A percentile compares a stretch with the other conserved stretches of the same genome.
Evolutionary conservation across 2,329 filamentous ascomycete species (phyloP).

Genomic region (Fusarium caatingaense): DNA sequence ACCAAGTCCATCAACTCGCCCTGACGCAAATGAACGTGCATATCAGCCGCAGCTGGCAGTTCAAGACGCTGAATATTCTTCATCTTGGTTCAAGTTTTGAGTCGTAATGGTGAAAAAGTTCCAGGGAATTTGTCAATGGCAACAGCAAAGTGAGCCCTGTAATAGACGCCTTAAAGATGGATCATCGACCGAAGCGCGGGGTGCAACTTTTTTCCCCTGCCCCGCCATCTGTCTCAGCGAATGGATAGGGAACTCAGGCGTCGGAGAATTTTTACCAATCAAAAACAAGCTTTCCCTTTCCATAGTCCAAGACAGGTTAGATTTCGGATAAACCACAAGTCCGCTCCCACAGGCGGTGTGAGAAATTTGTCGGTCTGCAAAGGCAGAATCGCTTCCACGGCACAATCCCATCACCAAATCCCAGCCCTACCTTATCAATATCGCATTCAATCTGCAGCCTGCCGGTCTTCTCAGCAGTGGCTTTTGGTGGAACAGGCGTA

Average conservation of each 20-base stretch:
- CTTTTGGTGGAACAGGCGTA: conserved; percentile 33
- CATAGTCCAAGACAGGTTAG: neutral
- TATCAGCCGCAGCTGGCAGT: conserved; percentile 73
- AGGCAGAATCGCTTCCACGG: conserved; percentile 53
- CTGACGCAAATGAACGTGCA: conserved; percentile 78
- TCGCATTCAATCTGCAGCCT: conserved; percentile 13
- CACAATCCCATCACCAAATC: conserved; percentile 45
- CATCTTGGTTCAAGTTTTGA: conserved; percentile 16
- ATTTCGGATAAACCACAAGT: conserved; percentile 40
- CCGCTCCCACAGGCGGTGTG: conserved; percentile 51
- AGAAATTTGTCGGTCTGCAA: conserved; percentile 57
- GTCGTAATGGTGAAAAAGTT: neutral
- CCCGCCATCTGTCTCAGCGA: conserved; percentile 8
- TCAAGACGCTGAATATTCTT: conserved; percentile 54
- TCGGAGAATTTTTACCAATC: conserved; percentile 35
- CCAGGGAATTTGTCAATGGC: conserved; percentile 1
- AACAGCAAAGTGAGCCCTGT: conserved; percentile 2
- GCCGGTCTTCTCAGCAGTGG: conserved; percentile 26
- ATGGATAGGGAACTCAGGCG: neutral
- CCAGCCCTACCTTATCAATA: conserved; percentile 32
- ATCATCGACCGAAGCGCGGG: conserved; percentile 19
- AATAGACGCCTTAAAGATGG: conserved; percentile 5
- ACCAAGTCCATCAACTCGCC: conserved; percentile 71
- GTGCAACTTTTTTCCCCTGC: conserved; percentile 26
- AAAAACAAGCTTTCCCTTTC: neutral